Conservation (phyloP, 2,329 filamentous ascomycete genomes). For the Penicillium crustosum region DNA sequence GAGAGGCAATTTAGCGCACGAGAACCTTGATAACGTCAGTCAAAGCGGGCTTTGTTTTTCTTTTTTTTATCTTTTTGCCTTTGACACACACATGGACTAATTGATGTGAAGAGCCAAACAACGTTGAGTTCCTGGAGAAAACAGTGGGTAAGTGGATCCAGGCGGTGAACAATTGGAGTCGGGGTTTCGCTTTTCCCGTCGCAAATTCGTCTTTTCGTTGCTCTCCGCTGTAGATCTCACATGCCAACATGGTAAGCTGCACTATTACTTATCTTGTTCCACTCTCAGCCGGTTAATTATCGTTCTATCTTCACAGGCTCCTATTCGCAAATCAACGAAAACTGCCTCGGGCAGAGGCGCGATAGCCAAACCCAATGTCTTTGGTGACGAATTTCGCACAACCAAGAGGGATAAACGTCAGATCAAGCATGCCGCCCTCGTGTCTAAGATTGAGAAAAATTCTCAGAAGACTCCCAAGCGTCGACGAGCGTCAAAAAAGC, state of each 20-base stretch:
- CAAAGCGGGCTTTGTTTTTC: slow-evolving; percentile 3
- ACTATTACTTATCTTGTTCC: slow-evolving; percentile 8
- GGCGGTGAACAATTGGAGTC: slow-evolving; percentile 6
- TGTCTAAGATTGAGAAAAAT: slow-evolving; percentile 71
- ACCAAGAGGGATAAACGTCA: slow-evolving; percentile 80
- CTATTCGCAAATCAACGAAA: slow-evolving; percentile 24
- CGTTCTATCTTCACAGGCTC: slow-evolving; percentile 26
- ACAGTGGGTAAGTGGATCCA: slow-evolving; percentile 13
- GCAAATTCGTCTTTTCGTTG: slow-evolving; percentile 7
- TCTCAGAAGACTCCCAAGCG: slow-evolving; percentile 59
- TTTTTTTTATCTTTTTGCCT: slow-evolving; percentile 4
- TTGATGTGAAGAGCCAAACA: slow-evolving; percentile 12
- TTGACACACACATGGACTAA: neutral
- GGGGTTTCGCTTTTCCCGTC: slow-evolving; percentile 10
- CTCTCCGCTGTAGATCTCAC: slow-evolving; percentile 11
- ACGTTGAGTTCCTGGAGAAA: slow-evolving; percentile 16
- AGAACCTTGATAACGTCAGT: slow-evolving; percentile 18
- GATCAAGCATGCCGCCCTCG: slow-evolving; percentile 77
- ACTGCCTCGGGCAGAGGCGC: slow-evolving; percentile 19
- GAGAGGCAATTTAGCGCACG: neutral
- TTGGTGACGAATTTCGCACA: slow-evolving; percentile 57
- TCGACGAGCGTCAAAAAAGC: slow-evolving; percentile 71
- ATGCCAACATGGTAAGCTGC: slow-evolving; percentile 12
- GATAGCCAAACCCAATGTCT: slow-evolving; percentile 11
- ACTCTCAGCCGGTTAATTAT: slow-evolving; percentile 15